Conservation (phyloP, 768 basidiomycete species). For the Mycena maculata region DNA sequence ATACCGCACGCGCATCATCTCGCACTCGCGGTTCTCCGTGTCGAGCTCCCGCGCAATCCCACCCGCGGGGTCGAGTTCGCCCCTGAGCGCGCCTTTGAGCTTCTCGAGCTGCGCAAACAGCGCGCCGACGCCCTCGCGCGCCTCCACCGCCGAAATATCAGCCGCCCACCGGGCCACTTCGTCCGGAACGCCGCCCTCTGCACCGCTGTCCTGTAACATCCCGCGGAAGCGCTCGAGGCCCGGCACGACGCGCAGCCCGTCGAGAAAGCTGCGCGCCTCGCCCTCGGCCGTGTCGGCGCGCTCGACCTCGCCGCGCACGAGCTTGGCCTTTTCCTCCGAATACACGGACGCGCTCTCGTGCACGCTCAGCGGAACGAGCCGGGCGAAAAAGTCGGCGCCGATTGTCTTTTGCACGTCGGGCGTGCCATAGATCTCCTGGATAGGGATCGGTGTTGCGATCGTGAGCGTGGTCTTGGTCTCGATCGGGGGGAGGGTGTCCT, state of each 20-base stretch:
- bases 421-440: constrained; percentile 92
- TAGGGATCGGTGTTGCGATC: constrained; percentile 87
- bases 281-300: constrained; percentile 85
- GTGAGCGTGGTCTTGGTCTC: constrained; percentile 71
- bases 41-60: constrained; percentile 76
- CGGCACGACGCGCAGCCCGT: constrained; percentile 83
- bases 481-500: constrained; percentile 81
- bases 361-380: constrained; percentile 91
- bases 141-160: constrained; percentile 78
- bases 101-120: constrained; percentile 68
- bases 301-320: constrained; percentile 90
- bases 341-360: constrained; percentile 97
- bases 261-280: constrained; percentile 82
- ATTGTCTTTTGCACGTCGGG: constrained; percentile 96
- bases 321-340: constrained; percentile 98
- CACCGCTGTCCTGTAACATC: constrained; percentile 74
- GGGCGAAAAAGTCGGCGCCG: constrained; percentile 89
- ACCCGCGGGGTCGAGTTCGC: constrained; percentile 63
- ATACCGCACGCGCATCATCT: constrained; percentile 88
- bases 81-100: constrained; percentile 67
- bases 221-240: constrained; percentile 75
- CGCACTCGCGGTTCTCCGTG: constrained; percentile 87
- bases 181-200: constrained; percentile 75
- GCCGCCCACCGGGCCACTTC: constrained; percentile 81
- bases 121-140: constrained; percentile 72